Percentiles rank a stretch among this genome's conserved stretches.
Evolutionary conservation across 305 asterid genomes (phyloP).

Genomic region (Solanum hybrid): DNA sequence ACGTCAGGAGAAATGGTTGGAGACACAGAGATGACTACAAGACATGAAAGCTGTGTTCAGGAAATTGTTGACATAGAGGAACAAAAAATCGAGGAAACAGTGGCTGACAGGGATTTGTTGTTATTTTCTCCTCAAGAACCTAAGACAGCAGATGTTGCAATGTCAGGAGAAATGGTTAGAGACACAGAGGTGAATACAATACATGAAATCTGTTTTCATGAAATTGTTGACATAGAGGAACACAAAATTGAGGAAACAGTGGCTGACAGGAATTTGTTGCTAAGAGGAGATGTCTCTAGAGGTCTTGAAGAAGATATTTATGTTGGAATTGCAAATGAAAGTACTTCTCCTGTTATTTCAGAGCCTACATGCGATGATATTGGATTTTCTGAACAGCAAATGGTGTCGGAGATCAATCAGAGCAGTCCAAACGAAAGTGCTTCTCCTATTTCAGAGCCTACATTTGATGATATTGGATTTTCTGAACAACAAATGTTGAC

Average conservation of each 20-base stretch:
- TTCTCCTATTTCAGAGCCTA: not conserved
- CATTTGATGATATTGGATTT: not conserved
- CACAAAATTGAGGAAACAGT: not conserved
- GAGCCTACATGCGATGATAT: not conserved
- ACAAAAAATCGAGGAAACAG: not conserved
- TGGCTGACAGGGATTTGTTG: not conserved
- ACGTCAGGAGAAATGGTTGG: not conserved
- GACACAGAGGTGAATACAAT: not conserved
- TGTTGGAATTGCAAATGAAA: not conserved
- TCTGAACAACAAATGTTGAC: not conserved
- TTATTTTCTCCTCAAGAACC: slow-evolving; percentile 15
- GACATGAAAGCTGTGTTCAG: not conserved
- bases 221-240: not conserved
- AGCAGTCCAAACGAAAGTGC: not conserved
- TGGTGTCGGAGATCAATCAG: not conserved
- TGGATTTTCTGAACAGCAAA: not conserved
- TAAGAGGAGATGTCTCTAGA: not conserved
- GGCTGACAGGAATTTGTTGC: not conserved
- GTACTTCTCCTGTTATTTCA: not conserved
- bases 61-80: not conserved
- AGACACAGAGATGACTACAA: not conserved
- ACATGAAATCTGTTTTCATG: not conserved
- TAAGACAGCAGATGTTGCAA: slow-evolving; percentile 12
- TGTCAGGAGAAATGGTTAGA: not conserved
- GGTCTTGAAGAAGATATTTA: not conserved